Evolutionary conservation across 208 protist genomes (phyloP).

Genomic region (Trypanosoma conorhini): DNA sequence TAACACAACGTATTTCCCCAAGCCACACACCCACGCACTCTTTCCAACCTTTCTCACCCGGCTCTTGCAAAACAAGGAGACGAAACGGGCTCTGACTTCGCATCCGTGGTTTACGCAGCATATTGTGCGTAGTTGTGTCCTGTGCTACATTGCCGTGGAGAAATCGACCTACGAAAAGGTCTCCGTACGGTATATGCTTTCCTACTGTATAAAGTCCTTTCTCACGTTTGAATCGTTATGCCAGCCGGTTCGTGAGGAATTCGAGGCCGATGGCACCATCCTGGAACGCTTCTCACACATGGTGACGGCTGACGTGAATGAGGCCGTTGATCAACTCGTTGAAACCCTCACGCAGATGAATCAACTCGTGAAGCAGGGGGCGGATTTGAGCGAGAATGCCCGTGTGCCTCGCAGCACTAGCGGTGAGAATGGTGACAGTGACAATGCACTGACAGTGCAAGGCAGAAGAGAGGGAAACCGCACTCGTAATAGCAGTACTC

Average conservation of each 20-base stretch:
- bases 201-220: constrained; percentile 73
- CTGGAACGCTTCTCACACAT: constrained; percentile 91
- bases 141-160: constrained; percentile 91
- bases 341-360: constrained; percentile 85
- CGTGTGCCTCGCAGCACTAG: constrained; percentile 20
- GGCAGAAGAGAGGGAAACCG: constrained; percentile 5
- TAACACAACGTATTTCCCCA: constrained; percentile 88
- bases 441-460: constrained; percentile 5
- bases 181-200: constrained; percentile 84
- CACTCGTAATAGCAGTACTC: constrained; percentile 1
- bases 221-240: constrained; percentile 69
- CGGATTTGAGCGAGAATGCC: constrained; percentile 64
- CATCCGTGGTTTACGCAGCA: constrained; percentile 82
- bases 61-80: constrained; percentile 53
- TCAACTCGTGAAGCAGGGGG: constrained; percentile 58
- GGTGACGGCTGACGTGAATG: constrained; percentile 86
- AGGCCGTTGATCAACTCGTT: constrained; percentile 82
- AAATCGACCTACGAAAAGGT: constrained; percentile 86
- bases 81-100: constrained; percentile 51
- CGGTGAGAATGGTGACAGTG: constrained; percentile 4
- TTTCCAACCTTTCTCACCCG: constrained; percentile 70
- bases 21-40: constrained; percentile 88
- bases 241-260: constrained; percentile 69
- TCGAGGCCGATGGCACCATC: constrained; percentile 65
- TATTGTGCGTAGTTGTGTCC: constrained; percentile 81